Evolutionary conservation across 1,284 basidiomycete species (phyloP).

Genomic region (Sphagnurus paluster): DNA sequence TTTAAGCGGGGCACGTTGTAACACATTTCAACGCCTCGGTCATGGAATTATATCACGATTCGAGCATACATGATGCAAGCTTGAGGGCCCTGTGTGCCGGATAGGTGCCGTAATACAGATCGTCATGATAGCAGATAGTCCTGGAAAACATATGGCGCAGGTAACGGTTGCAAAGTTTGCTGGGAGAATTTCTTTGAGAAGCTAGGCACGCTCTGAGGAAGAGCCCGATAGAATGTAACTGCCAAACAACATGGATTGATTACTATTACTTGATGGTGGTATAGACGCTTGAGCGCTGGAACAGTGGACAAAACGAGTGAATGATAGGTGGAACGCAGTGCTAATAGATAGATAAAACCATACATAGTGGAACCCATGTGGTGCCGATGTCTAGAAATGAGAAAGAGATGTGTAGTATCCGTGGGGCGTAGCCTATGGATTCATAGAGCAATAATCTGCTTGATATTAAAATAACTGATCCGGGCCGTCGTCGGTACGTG

Average conservation of each 20-base stretch:
- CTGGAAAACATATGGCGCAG: not conserved
- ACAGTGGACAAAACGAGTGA: constrained; percentile 8
- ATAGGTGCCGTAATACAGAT: too few relatives aligned
- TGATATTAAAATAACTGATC: constrained; percentile 17
- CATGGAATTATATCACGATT: too few relatives aligned
- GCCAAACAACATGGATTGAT: constrained; percentile 7
- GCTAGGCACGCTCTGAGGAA: not conserved
- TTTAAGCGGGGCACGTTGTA: constrained; percentile 2
- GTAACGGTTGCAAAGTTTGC: not conserved
- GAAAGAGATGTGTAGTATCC: constrained; percentile 5
- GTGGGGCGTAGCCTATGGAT: not conserved
- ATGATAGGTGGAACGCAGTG: constrained; percentile 8
- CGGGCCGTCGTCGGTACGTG: not conserved
- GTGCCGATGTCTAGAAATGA: constrained; percentile 11
- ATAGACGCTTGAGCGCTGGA: constrained; percentile 8
- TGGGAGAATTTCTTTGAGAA: not conserved
- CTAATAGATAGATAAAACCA: constrained; percentile 11
- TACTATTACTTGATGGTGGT: constrained; percentile 13
- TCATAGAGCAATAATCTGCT: constrained; percentile 13
- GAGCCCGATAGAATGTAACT: not conserved
- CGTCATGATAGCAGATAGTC: not conserved
- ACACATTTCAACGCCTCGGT: not conserved
- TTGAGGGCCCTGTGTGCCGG: too few relatives aligned
- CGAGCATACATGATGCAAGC: not conserved
- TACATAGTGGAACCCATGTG: constrained; percentile 15